Evolutionary conservation across 768 basidiomycete species (phyloP), one percentile per base, ranked within the genome.

Genomic region (Hypholoma fasciculare): DNA sequence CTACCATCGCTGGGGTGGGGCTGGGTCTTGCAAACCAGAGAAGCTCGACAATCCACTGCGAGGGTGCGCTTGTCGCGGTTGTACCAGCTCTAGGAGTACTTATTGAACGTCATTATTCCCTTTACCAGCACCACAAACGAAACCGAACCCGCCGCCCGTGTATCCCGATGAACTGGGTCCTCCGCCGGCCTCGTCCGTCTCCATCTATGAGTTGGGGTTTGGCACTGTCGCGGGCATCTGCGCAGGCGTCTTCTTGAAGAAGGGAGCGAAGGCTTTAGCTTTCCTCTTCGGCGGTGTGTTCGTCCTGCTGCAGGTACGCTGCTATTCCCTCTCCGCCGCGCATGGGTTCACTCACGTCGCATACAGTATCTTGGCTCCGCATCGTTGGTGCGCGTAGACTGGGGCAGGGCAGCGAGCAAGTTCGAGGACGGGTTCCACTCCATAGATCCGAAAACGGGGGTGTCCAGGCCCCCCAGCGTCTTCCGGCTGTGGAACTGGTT

Each of bases 171-270:
- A 64, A 9, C 55, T 49, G 11, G 82, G 82, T 0, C 82, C 85
- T 13, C 87, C 81, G 3, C 89, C 90, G 1, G 63, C 73, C 46
- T 94, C 94, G n/a, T 80, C 85, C 0, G 78, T 97, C n/a, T 91
- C 87, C 54, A 57, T 85, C 17, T 89, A 89, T 67, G 89, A 96
- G 63, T 83, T 98, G 26, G 79, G 87, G 0, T 98, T 98, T 69
- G 96, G 96, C 11, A 92, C 94, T 4, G 87, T 91, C 0, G 84
- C 87, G 56, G 96, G 96, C 0, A 69, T 98, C 42, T 97, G 94
- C 66, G 86, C 93, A 0, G 96, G 96, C 0, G 81, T 98, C 0
- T 98, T 98, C 68, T 78, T 96, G 64, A 98, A 97, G 75, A 98
- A 96, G 72, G 96, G 96, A n/a, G 84, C 88, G 7, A 92, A 88